Percentiles rank a stretch among this genome's conserved stretches.
phyloP scores from a whole-genome alignment of 106 monocot genomes.

The Dendrobium nobile region DNA sequence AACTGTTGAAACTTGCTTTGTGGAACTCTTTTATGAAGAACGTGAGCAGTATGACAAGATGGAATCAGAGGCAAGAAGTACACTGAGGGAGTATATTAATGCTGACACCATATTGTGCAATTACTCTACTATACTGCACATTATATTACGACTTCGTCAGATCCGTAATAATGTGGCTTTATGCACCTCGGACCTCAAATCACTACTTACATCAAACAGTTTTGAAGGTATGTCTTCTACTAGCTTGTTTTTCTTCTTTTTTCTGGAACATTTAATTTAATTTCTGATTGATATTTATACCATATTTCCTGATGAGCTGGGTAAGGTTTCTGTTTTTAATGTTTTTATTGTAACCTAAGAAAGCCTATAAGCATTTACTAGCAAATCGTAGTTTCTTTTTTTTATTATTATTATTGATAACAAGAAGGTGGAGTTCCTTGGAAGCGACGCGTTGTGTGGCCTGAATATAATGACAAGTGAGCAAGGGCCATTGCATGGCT shows the following conservation, averaged over 20 bases:
- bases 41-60: constrained; percentile 71
- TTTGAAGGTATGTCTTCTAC: too few species aligned
- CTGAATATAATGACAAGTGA: too few species aligned
- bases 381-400: too few species aligned
- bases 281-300: not conserved
- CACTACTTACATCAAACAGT: too few species aligned
- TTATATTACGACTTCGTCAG: constrained; percentile 88
- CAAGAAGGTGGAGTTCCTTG: too few species aligned
- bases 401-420: too few species aligned
- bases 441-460: too few species aligned
- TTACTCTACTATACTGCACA: constrained; percentile 80
- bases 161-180: constrained; percentile 76
- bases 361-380: not conserved
- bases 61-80: constrained; percentile 65
- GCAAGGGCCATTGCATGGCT: too few species aligned
- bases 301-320: not conserved
- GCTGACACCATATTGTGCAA: constrained; percentile 54
- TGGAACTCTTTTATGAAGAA: constrained; percentile 81
- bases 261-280: not conserved
- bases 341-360: not conserved
- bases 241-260: not conserved
- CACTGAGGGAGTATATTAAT: constrained; percentile 56
- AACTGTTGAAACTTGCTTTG: constrained; percentile 60
- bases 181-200: too few species aligned
- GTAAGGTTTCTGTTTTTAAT: not conserved